Conservation (phyloP, 208 protist species). For the Leishmania turanica region DNA sequence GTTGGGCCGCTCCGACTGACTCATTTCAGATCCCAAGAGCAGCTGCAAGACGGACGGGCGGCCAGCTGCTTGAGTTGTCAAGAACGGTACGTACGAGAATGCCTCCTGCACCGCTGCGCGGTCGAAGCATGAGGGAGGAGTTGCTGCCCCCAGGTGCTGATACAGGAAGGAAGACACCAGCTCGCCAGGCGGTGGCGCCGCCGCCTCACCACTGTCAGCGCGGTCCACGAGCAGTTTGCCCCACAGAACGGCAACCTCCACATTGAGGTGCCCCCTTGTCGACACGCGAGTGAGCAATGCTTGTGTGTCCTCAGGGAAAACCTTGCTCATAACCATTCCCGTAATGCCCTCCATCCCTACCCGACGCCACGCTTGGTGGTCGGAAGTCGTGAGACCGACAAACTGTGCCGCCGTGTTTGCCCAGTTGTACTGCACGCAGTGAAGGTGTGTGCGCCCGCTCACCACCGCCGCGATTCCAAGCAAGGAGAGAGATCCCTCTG, state of each 20-base stretch:
- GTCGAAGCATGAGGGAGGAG: not conserved
- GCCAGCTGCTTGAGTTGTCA: conserved; percentile 9
- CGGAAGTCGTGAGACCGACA: conserved; percentile 2
- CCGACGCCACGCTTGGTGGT: conserved; percentile 14
- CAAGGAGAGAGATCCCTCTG: conserved; percentile 2
- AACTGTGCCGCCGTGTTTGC: conserved; percentile 1
- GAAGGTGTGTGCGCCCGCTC: conserved; percentile 10
- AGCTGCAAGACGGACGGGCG: conserved; percentile 23
- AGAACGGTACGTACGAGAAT: conserved; percentile 32
- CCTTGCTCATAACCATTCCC: conserved; percentile 11
- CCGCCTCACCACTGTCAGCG: not conserved
- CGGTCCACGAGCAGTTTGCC: conserved; percentile 17
- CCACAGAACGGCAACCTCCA: conserved; percentile 31
- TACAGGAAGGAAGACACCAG: conserved; percentile 22
- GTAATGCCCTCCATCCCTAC: conserved; percentile 36
- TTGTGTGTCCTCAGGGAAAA: not conserved
- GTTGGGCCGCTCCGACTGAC: not conserved
- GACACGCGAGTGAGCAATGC: not conserved
- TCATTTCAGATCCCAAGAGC: not conserved
- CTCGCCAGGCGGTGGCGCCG: not conserved
- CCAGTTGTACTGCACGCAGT: not conserved
- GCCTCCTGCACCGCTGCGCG: conserved; percentile 17
- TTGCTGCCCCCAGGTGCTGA: not conserved
- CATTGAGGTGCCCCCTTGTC: conserved; percentile 4
- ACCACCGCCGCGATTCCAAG: conserved; percentile 27